Evolutionary conservation across 2,329 filamentous ascomycete species (phyloP).

Genomic region (Fusarium virguliforme): DNA sequence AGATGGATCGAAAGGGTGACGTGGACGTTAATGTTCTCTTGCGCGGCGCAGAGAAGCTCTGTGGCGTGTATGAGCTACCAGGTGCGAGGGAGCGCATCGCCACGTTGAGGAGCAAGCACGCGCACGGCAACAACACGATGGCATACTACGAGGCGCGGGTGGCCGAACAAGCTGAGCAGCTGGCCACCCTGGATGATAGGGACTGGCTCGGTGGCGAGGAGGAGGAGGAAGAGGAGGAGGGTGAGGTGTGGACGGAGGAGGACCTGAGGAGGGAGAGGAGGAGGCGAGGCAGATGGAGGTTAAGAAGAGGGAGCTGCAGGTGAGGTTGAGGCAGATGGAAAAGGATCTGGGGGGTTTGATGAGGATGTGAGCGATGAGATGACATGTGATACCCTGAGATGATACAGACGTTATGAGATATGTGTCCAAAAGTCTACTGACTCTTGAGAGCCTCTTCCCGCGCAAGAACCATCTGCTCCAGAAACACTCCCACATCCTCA

Average conservation of each 20-base stretch:
- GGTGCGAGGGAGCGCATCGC: conserved; percentile 85
- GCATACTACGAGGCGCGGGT: conserved; percentile 87
- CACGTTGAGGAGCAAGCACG: conserved; percentile 79
- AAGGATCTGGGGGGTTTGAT: conserved; percentile 70
- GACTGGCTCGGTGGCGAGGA: conserved; percentile 71
- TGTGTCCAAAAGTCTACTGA: neutral
- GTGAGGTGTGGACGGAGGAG: conserved; percentile 74
- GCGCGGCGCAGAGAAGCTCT: conserved; percentile 90
- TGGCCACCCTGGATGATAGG: conserved; percentile 79
- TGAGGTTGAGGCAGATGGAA: conserved; percentile 68
- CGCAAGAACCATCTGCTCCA: conserved; percentile 74
- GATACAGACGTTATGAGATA: neutral
- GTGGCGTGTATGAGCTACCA: conserved; percentile 86
- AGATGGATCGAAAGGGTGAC: conserved; percentile 72
- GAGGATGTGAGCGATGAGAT: conserved; percentile 60
- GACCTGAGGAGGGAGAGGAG: conserved; percentile 78
- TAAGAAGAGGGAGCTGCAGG: conserved; percentile 71
- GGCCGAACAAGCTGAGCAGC: conserved; percentile 79
- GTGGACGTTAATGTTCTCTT: conserved; percentile 90
- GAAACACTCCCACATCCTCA: conserved; percentile 78
- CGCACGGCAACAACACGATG: conserved; percentile 80
- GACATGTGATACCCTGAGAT: conserved; percentile 40
- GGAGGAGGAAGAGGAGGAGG: conserved; percentile 65
- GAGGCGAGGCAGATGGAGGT: conserved; percentile 71
- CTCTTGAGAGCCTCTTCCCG: conserved; percentile 51